A percentile compares a stretch with the other conserved stretches of the same genome.
Evolutionary conservation across 441 rosid species (phyloP).

Genomic region (Cnidoscolus chayamansa): DNA sequence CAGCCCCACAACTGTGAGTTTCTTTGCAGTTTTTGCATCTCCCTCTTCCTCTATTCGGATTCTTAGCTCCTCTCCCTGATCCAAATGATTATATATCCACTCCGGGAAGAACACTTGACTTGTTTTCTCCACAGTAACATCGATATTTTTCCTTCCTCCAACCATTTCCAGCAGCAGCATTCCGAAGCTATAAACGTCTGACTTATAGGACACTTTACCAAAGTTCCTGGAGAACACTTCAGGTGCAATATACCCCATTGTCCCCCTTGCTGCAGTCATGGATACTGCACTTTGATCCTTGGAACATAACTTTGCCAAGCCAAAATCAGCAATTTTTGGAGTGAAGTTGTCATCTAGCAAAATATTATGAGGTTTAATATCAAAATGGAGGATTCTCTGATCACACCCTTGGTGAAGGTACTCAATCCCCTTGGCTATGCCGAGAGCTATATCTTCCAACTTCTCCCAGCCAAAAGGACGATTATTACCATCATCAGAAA

Average conservation of each 20-base stretch:
- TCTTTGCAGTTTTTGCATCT: conserved; percentile 27
- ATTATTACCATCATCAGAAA: not conserved
- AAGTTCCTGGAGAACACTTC: conserved; percentile 32
- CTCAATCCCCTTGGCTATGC: conserved; percentile 29
- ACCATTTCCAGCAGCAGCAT: conserved; percentile 28
- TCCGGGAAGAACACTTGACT: conserved; percentile 25
- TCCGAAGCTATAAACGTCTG: conserved; percentile 31
- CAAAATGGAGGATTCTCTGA: conserved; percentile 33
- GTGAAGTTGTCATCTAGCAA: conserved; percentile 19
- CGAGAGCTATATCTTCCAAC: conserved; percentile 25
- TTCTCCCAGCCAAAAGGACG: conserved; percentile 23
- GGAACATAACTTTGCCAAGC: conserved; percentile 29
- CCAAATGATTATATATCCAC: conserved; percentile 28
- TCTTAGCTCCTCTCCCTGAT: conserved; percentile 30
- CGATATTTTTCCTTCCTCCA: conserved; percentile 22
- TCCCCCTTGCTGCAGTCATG: conserved; percentile 33
- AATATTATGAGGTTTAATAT: conserved; percentile 32
- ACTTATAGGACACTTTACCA: conserved; percentile 24
- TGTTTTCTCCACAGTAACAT: conserved; percentile 3
- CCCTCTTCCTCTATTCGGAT: conserved; percentile 28
- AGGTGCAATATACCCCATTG: conserved; percentile 31
- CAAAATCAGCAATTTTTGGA: conserved; percentile 32
- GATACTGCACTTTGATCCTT: conserved; percentile 33
- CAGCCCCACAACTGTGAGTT: conserved; percentile 34
- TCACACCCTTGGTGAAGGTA: conserved; percentile 36